phyloP scores from a whole-genome alignment of 2,329 filamentous ascomycete species.

The Penicillium oxalicum region DNA sequence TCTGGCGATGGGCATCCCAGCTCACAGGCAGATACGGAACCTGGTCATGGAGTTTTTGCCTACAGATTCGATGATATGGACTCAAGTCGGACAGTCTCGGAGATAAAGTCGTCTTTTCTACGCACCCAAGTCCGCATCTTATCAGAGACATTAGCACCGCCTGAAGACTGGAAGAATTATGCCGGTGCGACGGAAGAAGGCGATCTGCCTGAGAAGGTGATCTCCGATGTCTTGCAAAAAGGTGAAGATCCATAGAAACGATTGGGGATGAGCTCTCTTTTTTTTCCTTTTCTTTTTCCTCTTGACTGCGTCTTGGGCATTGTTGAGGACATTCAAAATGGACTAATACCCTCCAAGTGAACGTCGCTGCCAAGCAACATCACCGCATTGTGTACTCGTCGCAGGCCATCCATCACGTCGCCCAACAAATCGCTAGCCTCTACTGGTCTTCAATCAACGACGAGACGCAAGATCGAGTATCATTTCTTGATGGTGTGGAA shows the following conservation, averaged over 20 bases:
- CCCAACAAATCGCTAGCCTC: constrained; percentile 50
- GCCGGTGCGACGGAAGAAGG: constrained; percentile 38
- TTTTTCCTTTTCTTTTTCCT: background rate
- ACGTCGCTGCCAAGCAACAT: constrained; percentile 47
- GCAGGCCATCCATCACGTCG: constrained; percentile 51
- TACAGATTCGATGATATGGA: constrained; percentile 28
- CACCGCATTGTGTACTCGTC: constrained; percentile 49
- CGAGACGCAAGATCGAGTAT: constrained; percentile 21
- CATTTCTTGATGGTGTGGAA: constrained; percentile 29
- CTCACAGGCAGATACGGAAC: background rate
- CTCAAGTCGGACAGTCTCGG: constrained; percentile 41
- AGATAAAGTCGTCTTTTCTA: constrained; percentile 48
- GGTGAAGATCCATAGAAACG: constrained; percentile 26
- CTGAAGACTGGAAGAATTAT: constrained; percentile 44
- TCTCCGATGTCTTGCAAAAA: constrained; percentile 49
- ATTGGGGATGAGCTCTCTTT: background rate
- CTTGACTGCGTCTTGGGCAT: background rate
- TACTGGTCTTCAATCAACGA: constrained; percentile 49
- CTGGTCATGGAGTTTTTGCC: background rate
- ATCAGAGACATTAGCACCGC: constrained; percentile 43
- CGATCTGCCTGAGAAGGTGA: constrained; percentile 44
- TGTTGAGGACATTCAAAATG: background rate
- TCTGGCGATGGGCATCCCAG: background rate
- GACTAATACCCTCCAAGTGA: constrained; percentile 35
- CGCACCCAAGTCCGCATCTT: constrained; percentile 48